Evolutionary conservation across 2,329 filamentous ascomycete genomes (phyloP), one percentile per base, ranked within the genome.

Genomic region (Emergomyces africanus): DNA sequence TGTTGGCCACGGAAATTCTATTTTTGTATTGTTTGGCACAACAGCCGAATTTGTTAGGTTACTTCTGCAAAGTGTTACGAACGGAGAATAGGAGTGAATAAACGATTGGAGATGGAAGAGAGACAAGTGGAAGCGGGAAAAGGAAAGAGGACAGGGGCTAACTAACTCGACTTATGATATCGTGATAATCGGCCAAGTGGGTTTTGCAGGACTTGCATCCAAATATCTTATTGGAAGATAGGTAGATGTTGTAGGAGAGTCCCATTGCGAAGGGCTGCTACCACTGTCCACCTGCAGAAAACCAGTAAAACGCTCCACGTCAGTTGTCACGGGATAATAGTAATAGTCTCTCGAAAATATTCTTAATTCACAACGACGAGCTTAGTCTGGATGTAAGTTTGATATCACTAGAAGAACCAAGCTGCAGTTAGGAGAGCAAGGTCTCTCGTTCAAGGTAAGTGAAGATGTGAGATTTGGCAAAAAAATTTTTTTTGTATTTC

Each of bases 1-100:
- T 97, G 92, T 74, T 97, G 92, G 69, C 94, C 94, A 63, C 94
- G 90, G 79, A 99, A 99, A 77, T 95, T 96, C 90, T 97, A 72
- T 42, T 46, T 25, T 25, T 23, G 2, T 3, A 6, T 30, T n/a
- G n/a, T 35, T 35, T 35, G 18, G 35, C 35, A 8, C 57, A 25
- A 58, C 20, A 28, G 44, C 6, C 28, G 25, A 37, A 23, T 8
- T 18, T 39, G 55, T 60, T n/a, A 20, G n/a, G n/a, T 20, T 44
- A 58, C 54, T 44, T 28, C 59, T 64, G 28, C 65, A 39, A 46
- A 50, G 58, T 54, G 20, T 14, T 25, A 33, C 42, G 54, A 57
- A 33, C 46, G 57, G 42, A 57, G 12, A 25, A 51, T 20, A 8
- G 35, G 20, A 49, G 15, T 54, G 35, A 30, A 12, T 20, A 23